Percentiles rank a stretch among this genome's conserved stretches.
phyloP scores from a whole-genome alignment of 2,329 filamentous ascomycete species.

The Apiospora marii region DNA sequence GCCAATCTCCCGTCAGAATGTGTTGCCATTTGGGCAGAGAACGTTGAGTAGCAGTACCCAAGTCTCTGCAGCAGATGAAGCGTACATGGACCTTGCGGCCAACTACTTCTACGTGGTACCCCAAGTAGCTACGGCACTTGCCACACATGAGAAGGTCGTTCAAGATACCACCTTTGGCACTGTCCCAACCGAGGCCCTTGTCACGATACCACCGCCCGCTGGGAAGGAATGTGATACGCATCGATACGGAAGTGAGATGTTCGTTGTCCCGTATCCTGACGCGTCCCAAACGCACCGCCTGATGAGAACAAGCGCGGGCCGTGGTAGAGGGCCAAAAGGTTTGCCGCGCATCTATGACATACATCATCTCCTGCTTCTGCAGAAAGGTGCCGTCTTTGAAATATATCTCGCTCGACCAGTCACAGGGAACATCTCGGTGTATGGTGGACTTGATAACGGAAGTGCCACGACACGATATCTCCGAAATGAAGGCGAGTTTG shows the following conservation, averaged over 20 bases:
- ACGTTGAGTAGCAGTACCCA: background rate
- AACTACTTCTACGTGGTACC: background rate
- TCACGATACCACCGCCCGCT: background rate
- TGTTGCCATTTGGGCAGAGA: background rate
- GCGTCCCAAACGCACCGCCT: background rate
- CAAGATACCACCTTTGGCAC: background rate
- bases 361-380: background rate
- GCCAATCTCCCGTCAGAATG: background rate
- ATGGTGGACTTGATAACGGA: background rate
- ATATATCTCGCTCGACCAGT: slow-evolving; percentile 19
- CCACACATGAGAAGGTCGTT: background rate
- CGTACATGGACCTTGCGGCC: background rate
- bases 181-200: background rate
- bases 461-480: slow-evolving; percentile 9
- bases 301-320: background rate
- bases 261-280: background rate
- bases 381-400: background rate
- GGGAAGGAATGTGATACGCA: background rate
- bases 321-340: background rate
- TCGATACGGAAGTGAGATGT: background rate
- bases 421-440: background rate
- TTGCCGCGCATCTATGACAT: background rate
- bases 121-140: background rate
- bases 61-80: background rate
- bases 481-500: slow-evolving; percentile 10